A percentile compares a stretch with the other conserved stretches of the same genome.
Conservation (phyloP, 2,329 filamentous ascomycete genomes). For the Fusarium sp. region DNA sequence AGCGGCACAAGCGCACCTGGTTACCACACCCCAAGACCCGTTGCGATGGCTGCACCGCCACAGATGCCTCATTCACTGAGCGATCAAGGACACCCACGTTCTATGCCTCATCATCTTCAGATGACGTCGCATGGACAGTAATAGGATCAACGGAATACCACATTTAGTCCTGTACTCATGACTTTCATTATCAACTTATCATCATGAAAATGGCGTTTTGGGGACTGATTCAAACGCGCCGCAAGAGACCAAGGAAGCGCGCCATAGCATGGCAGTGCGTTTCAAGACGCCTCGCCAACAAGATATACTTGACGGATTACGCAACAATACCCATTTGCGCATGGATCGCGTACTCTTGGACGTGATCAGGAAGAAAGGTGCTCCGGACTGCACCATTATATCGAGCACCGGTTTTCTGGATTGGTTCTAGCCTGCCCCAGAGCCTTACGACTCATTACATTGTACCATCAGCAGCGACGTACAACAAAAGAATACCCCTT, state of each 20-base stretch:
- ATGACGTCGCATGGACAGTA: conserved; percentile 39
- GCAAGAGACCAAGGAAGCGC: not conserved
- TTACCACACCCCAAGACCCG: conserved; percentile 42
- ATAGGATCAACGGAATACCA: not conserved
- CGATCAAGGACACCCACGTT: conserved; percentile 40
- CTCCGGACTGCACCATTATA: conserved; percentile 21
- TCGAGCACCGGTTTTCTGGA: conserved; percentile 17
- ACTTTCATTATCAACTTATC: conserved; percentile 34
- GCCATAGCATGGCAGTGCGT: not conserved
- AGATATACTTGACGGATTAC: conserved; percentile 27
- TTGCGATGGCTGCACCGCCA: conserved; percentile 41
- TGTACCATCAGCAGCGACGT: conserved; percentile 36
- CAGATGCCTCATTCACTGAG: conserved; percentile 38
- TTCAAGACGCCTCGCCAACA: conserved; percentile 7
- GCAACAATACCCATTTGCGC: conserved; percentile 32
- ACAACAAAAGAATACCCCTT: conserved; percentile 38
- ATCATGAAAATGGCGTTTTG: conserved; percentile 40
- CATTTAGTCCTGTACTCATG: conserved; percentile 8
- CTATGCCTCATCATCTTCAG: conserved; percentile 43
- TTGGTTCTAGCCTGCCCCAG: conserved; percentile 16
- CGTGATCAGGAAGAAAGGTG: conserved; percentile 13
- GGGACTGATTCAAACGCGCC: conserved; percentile 25
- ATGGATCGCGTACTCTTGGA: conserved; percentile 23
- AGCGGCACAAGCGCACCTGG: conserved; percentile 50
- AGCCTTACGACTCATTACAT: conserved; percentile 17